Evolutionary conservation across 495 filamentous ascomycete genomes (phyloP).

Genomic region (Penicillium cinerascens): DNA sequence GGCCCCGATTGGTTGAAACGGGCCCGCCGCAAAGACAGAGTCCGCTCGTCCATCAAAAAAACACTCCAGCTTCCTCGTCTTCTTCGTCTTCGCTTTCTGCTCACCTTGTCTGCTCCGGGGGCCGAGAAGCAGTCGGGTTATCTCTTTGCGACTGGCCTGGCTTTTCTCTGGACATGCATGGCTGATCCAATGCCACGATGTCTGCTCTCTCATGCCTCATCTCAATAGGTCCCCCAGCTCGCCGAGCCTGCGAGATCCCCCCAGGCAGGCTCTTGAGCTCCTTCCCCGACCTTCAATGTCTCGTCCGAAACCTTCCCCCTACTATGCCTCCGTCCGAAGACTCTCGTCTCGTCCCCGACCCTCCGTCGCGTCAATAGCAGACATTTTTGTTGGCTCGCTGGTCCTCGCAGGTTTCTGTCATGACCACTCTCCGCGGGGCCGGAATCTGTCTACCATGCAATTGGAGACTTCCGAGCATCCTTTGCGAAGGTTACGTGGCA

Average conservation of each 20-base stretch:
- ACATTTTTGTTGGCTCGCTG: slow-evolving; percentile 61
- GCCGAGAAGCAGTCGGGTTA: slow-evolving; percentile 12
- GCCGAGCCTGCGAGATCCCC: slow-evolving; percentile 47
- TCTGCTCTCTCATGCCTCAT: slow-evolving; percentile 61
- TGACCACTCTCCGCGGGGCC: slow-evolving; percentile 46
- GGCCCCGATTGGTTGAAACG: slow-evolving; percentile 41
- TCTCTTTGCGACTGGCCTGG: slow-evolving; percentile 18
- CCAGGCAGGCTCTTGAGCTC: slow-evolving; percentile 44
- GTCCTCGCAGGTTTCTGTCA: slow-evolving; percentile 60
- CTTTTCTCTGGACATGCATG: slow-evolving; percentile 34
- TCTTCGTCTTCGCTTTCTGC: background rate
- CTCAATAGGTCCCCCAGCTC: slow-evolving; percentile 51
- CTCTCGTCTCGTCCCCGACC: slow-evolving; percentile 39
- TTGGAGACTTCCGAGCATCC: slow-evolving; percentile 10
- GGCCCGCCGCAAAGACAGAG: slow-evolving; percentile 41
- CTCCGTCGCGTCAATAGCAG: slow-evolving; percentile 41
- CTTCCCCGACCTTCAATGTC: slow-evolving; percentile 32
- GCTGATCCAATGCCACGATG: slow-evolving; percentile 56
- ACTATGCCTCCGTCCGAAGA: slow-evolving; percentile 33
- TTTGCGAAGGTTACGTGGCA: slow-evolving; percentile 16
- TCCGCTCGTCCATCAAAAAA: slow-evolving; percentile 28
- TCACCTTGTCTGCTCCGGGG: slow-evolving; percentile 9
- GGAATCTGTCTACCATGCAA: slow-evolving; percentile 29
- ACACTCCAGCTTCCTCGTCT: slow-evolving; percentile 15
- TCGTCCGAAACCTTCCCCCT: slow-evolving; percentile 22